Conservation (phyloP, 2,329 filamentous ascomycete genomes). For the Fusarium protoensiforme region DNA sequence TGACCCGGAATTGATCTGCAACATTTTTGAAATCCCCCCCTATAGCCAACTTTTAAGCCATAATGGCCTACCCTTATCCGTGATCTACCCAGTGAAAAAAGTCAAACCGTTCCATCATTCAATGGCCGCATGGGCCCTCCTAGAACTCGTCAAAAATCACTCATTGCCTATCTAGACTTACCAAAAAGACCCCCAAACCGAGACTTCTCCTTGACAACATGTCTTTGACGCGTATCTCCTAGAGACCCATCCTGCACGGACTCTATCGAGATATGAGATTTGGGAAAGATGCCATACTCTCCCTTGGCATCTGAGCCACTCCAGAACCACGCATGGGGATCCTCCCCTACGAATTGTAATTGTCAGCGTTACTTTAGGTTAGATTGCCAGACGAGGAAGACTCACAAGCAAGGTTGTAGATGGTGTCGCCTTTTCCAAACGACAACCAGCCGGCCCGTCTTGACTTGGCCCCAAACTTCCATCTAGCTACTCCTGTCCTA, state of each 20-base stretch:
- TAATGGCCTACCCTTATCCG: neutral
- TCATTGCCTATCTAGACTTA: neutral
- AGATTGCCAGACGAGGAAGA: neutral
- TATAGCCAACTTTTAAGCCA: neutral
- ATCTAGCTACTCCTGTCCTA: conserved; percentile 44
- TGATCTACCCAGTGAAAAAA: neutral
- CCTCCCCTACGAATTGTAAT: conserved; percentile 9
- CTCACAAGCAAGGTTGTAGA: conserved; percentile 57
- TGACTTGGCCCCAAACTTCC: conserved; percentile 46
- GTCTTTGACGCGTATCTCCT: neutral
- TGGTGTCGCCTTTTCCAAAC: conserved; percentile 60
- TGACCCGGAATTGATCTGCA: neutral
- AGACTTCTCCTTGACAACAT: neutral
- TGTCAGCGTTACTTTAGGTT: too few species aligned
- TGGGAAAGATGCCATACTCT: conserved; percentile 48
- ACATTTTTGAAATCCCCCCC: neutral
- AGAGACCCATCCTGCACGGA: conserved; percentile 18
- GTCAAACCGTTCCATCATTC: neutral
- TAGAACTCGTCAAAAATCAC: neutral
- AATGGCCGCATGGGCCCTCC: neutral
- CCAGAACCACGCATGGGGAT: conserved; percentile 51
- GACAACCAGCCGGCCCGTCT: conserved; percentile 26
- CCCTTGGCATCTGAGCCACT: conserved; percentile 49
- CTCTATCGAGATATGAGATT: conserved; percentile 23
- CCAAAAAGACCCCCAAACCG: conserved; percentile 2